phyloP scores from a whole-genome alignment of 768 basidiomycete genomes.

The Pholiota molesta region DNA sequence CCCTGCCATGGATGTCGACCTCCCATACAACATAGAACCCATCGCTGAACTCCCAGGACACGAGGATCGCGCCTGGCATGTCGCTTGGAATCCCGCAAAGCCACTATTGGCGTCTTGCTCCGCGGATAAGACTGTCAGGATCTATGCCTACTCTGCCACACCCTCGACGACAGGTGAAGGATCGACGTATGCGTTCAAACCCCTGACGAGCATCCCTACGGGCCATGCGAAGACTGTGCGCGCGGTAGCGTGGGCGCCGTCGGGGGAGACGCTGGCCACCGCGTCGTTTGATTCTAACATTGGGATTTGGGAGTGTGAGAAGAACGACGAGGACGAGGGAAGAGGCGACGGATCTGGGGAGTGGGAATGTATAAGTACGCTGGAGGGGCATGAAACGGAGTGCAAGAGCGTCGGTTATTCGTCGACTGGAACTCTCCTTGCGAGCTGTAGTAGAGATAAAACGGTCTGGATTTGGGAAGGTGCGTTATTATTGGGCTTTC shows the following conservation, averaged over 20 bases:
- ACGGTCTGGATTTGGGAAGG: conserved; percentile 99
- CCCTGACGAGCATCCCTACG: conserved; percentile 71
- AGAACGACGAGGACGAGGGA: conserved; percentile 35
- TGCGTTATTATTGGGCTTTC: conserved; percentile 26
- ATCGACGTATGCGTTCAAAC: conserved; percentile 42
- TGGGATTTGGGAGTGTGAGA: conserved; percentile 84
- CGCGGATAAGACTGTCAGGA: conserved; percentile 87
- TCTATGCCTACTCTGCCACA: conserved; percentile 65
- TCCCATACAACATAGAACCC: conserved; percentile 30
- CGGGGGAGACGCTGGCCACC: conserved; percentile 83
- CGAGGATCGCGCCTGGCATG: conserved; percentile 83
- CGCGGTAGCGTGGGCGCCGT: conserved; percentile 85
- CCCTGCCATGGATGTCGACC: conserved; percentile 22
- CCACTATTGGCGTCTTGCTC: conserved; percentile 92
- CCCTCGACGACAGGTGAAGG: conserved; percentile 15
- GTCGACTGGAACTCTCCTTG: conserved; percentile 76
- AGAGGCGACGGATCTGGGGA: conserved; percentile 49
- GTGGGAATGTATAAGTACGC: conserved; percentile 86
- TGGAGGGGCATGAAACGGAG: conserved; percentile 97
- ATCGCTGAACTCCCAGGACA: conserved; percentile 58
- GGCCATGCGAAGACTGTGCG: conserved; percentile 90
- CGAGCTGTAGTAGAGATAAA: conserved; percentile 95
- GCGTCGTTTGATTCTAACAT: conserved; percentile 95
- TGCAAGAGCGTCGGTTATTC: conserved; percentile 93
- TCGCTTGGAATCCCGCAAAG: conserved; percentile 86